Percentiles rank a stretch among this genome's conserved stretches.
These are phyloP conservation scores for Taiozyma sp. DNA, from an alignment of 1,139 yeast genomes.

Conservation along the genomic window DNA sequence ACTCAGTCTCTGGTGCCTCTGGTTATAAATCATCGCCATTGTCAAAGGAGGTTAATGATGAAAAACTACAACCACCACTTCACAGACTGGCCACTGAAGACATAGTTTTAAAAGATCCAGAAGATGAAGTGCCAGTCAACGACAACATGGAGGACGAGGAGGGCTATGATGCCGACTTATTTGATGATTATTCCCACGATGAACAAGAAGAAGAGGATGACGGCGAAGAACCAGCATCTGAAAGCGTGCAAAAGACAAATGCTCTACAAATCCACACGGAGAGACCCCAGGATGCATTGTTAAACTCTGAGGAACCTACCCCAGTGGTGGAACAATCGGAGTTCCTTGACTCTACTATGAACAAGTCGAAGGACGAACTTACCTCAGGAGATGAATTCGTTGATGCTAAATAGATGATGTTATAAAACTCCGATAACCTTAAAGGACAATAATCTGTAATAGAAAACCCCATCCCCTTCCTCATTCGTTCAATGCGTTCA, in stretches of 20 bases:
- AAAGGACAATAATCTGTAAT: not conserved
- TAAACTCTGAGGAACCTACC: conserved; percentile 11
- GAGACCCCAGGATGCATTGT: conserved; percentile 10
- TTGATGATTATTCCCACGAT: conserved; percentile 15
- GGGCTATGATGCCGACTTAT: conserved; percentile 10
- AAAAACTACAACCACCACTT: not conserved
- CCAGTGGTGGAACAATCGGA: conserved; percentile 5
- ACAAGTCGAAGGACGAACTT: not conserved
- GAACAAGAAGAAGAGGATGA: conserved; percentile 10
- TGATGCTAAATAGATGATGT: conserved; percentile 12
- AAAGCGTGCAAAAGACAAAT: conserved; percentile 2
- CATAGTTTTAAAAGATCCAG: not conserved
- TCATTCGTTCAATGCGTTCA: conserved; percentile 18
- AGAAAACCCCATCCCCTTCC: not conserved
- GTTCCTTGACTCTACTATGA: not conserved
- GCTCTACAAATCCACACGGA: conserved; percentile 12
- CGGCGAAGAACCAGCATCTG: conserved; percentile 16
- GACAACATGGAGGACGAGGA: conserved; percentile 4
- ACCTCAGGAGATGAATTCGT: conserved; percentile 14
- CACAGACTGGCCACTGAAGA: conserved; percentile 1
- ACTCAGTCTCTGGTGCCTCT: not conserved
- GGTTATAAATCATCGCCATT: conserved; percentile 16
- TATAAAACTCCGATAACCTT: not conserved
- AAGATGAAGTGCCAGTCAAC: not conserved
- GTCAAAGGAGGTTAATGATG: conserved; percentile 7